Evolutionary conservation across 345 rosid species (phyloP).

Genomic region (Ceriops decandra): DNA sequence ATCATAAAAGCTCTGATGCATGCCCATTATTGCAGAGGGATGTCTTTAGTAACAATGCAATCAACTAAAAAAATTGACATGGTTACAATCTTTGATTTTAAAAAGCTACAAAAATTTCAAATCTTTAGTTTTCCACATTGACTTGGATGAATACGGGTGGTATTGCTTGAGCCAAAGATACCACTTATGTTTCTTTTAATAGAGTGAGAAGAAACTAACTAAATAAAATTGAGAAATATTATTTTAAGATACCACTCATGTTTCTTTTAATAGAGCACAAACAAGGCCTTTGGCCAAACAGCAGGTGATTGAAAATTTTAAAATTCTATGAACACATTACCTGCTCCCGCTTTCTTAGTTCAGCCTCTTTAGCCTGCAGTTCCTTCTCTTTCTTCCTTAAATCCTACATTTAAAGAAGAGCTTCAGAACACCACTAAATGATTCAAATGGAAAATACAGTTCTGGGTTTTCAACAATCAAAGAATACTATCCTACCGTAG

Average conservation of each 20-base stretch:
- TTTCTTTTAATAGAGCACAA: not conserved
- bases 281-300: not conserved
- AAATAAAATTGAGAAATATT: too few relatives aligned
- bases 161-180: too few relatives aligned
- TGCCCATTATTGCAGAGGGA: too few relatives aligned
- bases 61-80: too few relatives aligned
- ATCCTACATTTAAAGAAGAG: constrained; percentile 16
- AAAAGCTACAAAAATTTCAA: too few relatives aligned
- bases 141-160: too few relatives aligned
- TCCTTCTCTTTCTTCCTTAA: constrained; percentile 33
- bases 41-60: too few relatives aligned
- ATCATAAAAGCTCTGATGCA: too few relatives aligned
- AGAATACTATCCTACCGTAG: constrained; percentile 18
- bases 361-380: constrained; percentile 31
- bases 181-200: too few relatives aligned
- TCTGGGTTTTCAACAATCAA: constrained; percentile 1
- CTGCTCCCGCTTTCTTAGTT: constrained; percentile 31
- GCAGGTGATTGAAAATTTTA: not conserved
- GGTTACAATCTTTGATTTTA: too few relatives aligned
- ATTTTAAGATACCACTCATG: too few relatives aligned
- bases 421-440: not conserved
- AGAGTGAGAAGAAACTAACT: not conserved
- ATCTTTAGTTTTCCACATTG: too few relatives aligned
- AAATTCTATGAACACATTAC: constrained; percentile 8
- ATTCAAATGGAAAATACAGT: not conserved